A percentile compares a stretch with the other conserved stretches of the same genome.
These are phyloP conservation scores for Microsporum ferrugineum DNA, from an alignment of 2,329 filamentous ascomycete genomes.

Conservation along the genomic window DNA sequence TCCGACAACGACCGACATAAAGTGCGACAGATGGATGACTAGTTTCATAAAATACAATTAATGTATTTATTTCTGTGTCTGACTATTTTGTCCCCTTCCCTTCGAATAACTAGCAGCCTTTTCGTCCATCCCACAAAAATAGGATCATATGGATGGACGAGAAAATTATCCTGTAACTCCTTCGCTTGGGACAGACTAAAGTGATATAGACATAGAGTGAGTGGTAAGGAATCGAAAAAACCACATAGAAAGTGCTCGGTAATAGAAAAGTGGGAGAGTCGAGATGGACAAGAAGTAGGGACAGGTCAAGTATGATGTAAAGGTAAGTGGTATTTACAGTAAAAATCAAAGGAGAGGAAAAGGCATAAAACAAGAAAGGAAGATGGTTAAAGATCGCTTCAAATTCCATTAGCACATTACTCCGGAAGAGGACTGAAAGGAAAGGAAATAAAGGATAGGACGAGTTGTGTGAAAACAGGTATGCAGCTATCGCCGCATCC, in stretches of 20 bases:
- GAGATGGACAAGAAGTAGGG: not conserved
- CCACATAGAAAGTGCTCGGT: not conserved
- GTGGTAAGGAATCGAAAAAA: not conserved
- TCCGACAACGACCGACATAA: too few relatives aligned
- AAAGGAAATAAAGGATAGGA: not conserved
- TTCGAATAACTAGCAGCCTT: not conserved
- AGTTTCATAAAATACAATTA: conserved; percentile 1
- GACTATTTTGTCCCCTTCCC: not conserved
- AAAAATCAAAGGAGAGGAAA: not conserved
- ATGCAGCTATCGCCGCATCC: conserved; percentile 12
- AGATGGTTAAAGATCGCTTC: not conserved
- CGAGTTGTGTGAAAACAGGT: not conserved
- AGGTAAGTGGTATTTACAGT: conserved; percentile 1
- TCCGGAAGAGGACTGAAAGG: not conserved
- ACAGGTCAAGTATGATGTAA: not conserved
- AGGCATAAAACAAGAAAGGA: not conserved
- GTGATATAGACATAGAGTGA: conserved; percentile 6
- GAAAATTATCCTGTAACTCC: conserved; percentile 2
- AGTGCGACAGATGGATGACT: not conserved
- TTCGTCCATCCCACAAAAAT: not conserved
- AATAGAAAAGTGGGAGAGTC: not conserved
- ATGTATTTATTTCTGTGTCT: not conserved
- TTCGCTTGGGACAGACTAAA: conserved; percentile 2
- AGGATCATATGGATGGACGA: not conserved
- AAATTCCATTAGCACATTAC: conserved; percentile 7